Percentiles rank a stretch among this genome's conserved stretches.
Evolutionary conservation across 78 protist species (phyloP).

Genomic region (Speleostelium caveatum): DNA sequence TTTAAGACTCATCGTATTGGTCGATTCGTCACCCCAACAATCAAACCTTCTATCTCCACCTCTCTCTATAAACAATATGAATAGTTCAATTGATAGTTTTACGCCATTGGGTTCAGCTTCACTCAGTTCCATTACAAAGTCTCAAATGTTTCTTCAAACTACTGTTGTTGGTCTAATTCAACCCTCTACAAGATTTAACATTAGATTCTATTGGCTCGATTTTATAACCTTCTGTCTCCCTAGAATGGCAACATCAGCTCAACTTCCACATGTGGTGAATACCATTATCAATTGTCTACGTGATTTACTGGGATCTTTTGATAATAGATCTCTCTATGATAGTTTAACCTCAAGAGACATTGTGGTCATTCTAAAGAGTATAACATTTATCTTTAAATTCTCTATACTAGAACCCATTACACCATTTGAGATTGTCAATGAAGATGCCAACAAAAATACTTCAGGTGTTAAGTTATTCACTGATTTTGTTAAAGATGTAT

Average conservation of each 20-base stretch:
- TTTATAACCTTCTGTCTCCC: constrained; percentile 75
- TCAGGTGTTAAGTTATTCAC: constrained; percentile 52
- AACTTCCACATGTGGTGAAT: constrained; percentile 11
- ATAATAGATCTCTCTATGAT: constrained; percentile 56
- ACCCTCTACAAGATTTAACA: constrained; percentile 65
- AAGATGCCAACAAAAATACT: constrained; percentile 13
- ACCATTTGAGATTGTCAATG: constrained; percentile 12
- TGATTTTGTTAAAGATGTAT: constrained; percentile 77
- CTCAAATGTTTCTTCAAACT: constrained; percentile 76
- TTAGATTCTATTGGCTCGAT: constrained; percentile 78
- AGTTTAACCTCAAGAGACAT: constrained; percentile 69
- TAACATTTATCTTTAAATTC: constrained; percentile 53
- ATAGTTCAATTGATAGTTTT: neutral
- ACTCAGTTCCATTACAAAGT: constrained; percentile 44
- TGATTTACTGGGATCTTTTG: constrained; percentile 48
- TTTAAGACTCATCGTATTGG: constrained; percentile 51
- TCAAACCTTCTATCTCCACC: neutral
- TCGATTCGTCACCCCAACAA: constrained; percentile 1
- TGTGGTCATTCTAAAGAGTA: constrained; percentile 47
- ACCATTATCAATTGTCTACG: constrained; percentile 77
- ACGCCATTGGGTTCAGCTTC: neutral
- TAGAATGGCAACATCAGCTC: constrained; percentile 47
- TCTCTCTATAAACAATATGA: neutral
- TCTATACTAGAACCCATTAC: constrained; percentile 67
- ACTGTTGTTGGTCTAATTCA: constrained; percentile 74